Evolutionary conservation across 2,329 filamentous ascomycete species (phyloP).

Genomic region (Calonectria pauciramosa): DNA sequence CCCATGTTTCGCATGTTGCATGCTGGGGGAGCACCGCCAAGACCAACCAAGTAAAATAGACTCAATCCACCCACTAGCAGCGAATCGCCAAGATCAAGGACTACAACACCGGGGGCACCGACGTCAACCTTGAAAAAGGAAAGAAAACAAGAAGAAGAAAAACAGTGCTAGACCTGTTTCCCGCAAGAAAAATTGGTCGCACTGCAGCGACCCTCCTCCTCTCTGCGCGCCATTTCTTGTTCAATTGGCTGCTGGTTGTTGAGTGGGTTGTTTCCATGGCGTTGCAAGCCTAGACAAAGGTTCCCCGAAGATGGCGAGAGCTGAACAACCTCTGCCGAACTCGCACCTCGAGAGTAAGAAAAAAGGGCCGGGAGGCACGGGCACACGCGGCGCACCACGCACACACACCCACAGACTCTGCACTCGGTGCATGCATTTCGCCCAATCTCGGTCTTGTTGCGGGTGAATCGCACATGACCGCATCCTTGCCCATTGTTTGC

Average conservation of each 20-base stretch:
- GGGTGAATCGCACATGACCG: neutral
- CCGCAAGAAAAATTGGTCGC: neutral
- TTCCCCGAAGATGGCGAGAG: neutral
- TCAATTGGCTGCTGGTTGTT: neutral
- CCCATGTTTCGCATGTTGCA: neutral
- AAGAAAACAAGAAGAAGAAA: neutral
- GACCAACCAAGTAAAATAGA: conserved; percentile 2
- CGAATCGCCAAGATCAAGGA: neutral
- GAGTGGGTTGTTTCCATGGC: neutral
- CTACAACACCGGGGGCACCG: neutral
- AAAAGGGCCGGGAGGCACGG: neutral
- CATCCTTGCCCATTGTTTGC: conserved; percentile 1
- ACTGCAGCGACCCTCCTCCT: neutral
- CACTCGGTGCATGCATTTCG: neutral
- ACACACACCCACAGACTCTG: neutral
- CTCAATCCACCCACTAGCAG: neutral
- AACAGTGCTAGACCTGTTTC: neutral
- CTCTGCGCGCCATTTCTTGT: neutral
- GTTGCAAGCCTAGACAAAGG: conserved; percentile 1
- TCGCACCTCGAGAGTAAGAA: neutral
- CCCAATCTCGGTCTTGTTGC: neutral
- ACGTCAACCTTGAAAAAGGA: neutral
- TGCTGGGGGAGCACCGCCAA: neutral
- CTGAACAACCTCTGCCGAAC: neutral
- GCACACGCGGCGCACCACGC: neutral